A percentile compares a stretch with the other conserved stretches of the same genome.
These are phyloP conservation scores for Corymbia citriodora DNA, from an alignment of 441 rosid species.

Conservation along the genomic window DNA sequence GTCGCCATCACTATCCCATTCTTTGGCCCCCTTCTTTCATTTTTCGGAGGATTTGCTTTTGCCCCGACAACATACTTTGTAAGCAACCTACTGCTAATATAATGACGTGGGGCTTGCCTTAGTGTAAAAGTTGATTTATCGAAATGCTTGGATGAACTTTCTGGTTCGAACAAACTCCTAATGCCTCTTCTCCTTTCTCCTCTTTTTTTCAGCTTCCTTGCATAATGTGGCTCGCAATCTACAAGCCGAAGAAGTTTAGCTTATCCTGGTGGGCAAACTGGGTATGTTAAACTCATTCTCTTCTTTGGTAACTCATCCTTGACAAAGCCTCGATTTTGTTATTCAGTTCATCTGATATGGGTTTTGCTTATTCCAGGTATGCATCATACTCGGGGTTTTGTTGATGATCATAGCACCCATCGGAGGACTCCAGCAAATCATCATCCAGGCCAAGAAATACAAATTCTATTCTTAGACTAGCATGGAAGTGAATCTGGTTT, in stretches of 20 bases:
- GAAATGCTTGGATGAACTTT: background rate
- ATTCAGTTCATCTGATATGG: background rate
- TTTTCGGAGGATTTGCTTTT: conserved; percentile 2
- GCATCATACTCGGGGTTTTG: conserved; percentile 22
- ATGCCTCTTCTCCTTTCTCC: background rate
- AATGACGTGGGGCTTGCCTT: background rate
- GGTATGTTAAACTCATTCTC: background rate
- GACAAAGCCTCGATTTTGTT: background rate
- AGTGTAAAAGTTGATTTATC: background rate
- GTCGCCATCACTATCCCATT: background rate
- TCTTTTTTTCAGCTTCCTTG: background rate
- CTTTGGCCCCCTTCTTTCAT: background rate
- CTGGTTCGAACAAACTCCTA: background rate
- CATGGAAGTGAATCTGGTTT: background rate
- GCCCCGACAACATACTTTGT: conserved; percentile 1
- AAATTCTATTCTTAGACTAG: conserved; percentile 21
- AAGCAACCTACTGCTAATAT: background rate
- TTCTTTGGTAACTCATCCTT: background rate
- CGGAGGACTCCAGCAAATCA: conserved; percentile 27
- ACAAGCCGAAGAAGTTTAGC: conserved; percentile 2
- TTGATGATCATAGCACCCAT: conserved; percentile 32
- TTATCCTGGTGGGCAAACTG: background rate
- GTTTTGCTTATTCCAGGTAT: conserved; percentile 10
- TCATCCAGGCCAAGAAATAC: conserved; percentile 25
- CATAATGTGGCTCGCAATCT: background rate